Base-by-base conservation (phyloP, 2,329 filamentous ascomycete species). In the Escovopsis sp. region DNA sequence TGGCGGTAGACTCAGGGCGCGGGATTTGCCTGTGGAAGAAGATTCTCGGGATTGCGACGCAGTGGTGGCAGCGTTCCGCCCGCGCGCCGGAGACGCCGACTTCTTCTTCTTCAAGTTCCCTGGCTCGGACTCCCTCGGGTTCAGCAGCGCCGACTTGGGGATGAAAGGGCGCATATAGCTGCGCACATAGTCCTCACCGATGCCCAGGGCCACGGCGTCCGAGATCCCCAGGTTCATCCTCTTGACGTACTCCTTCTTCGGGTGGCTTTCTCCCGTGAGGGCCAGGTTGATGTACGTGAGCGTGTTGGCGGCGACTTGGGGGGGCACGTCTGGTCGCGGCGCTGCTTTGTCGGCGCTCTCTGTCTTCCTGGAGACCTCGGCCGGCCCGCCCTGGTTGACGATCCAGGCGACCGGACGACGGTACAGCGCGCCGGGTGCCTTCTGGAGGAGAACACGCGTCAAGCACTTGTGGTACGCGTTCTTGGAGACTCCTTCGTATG, bases 241-340 rank as follows among this genome's bases (percentile, higher is more conserved):
- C 36, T 55, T 51, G 33, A 66, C 48, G 38, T 67, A 67, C 43
- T 67, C 64, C 12, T 59, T 55, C 43, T 55, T 58, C 18, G 64
- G 62, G 7, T 46, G 41, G 34, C 61, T 61, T 41, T 62, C 57
- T n/a, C 49, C 41, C 33, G 55, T 51, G 32, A 57, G 54, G 38
- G 52, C 49, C 26, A 53, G 47, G 45, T 60, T 66, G 43, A 65
- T 49, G 43, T 67, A 67, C 15, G 66, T 63, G 36, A 67, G 53
- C 18, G 61, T 61, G n/a, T 57, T 46, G 30, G 51, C 49, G 34
- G 54, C 47, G 54, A 52, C 52, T 41, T 52, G 48, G 34, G 54
- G 45, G n/a, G 51, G 47, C 33, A 40, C 46, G 26, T 49, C 49
- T 33, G 46, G 37, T 6, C 43, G 32, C 36, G 4, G 19, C 34